Evolutionary conservation across 495 filamentous ascomycete species (phyloP).

Genomic region (Neurospora sp.): DNA sequence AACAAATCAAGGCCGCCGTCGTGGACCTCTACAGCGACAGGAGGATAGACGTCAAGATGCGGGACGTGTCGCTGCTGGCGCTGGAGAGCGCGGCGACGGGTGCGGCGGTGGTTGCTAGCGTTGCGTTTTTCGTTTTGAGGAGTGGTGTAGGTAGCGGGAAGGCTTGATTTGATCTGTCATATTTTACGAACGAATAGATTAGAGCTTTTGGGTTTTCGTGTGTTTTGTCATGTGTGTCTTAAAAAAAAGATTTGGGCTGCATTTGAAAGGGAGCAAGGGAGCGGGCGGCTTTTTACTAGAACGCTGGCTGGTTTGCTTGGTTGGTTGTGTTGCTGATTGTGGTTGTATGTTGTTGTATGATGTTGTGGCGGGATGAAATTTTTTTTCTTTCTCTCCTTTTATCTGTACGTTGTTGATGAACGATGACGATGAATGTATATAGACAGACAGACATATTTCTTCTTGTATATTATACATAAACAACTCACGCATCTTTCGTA

Average conservation of each 20-base stretch:
- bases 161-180: not conserved
- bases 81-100: conserved; percentile 67
- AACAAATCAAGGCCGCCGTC: conserved; percentile 20
- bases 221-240: too few species aligned
- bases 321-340: not conserved
- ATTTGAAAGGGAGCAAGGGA: not conserved
- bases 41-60: conserved; percentile 54
- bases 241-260: not conserved
- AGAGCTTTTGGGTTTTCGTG: too few species aligned
- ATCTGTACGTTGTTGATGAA: not conserved
- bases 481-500: not conserved
- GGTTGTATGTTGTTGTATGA: not conserved
- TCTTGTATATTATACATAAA: not conserved
- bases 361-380: not conserved
- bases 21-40: conserved; percentile 61
- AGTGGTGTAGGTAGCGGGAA: conserved; percentile 2
- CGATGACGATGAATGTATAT: not conserved
- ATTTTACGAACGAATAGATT: too few species aligned
- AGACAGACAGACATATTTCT: not conserved
- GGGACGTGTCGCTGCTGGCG: conserved; percentile 61
- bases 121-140: conserved; percentile 48
- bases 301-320: not conserved
- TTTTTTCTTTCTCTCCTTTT: too few species aligned
- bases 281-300: not conserved
- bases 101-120: conserved; percentile 47